These are phyloP conservation scores for Solanum aculeatissimum DNA, from an alignment of 305 asterid genomes.

Conservation along the genomic window DNA sequence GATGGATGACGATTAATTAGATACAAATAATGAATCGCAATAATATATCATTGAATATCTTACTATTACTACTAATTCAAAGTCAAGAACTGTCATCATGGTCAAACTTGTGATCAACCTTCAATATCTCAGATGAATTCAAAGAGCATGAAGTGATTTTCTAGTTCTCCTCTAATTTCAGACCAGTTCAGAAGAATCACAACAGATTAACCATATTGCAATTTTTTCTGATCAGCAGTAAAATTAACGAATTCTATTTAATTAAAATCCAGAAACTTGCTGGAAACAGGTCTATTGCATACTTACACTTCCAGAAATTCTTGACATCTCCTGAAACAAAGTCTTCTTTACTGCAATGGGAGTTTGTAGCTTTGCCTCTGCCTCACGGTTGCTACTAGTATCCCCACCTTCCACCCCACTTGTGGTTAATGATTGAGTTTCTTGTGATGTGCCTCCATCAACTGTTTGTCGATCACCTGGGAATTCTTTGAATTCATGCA, in stretches of 20 bases:
- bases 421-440: background rate
- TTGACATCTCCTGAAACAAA: background rate
- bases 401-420: background rate
- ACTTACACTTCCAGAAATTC: background rate
- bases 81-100: background rate
- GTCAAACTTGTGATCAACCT: background rate
- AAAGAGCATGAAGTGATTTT: background rate
- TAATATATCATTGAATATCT: background rate
- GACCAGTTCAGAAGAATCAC: background rate
- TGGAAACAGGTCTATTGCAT: background rate
- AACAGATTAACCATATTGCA: background rate
- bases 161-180: background rate
- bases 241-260: background rate
- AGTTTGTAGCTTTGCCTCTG: background rate
- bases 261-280: background rate
- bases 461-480: conserved; percentile 12
- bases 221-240: background rate
- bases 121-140: background rate
- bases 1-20: background rate
- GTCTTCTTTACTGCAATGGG: background rate
- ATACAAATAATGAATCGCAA: too few species aligned
- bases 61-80: background rate
- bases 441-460: conserved; percentile 19
- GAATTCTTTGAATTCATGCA: conserved; percentile 9
- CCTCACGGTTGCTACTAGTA: background rate